phyloP scores from a whole-genome alignment of 2,329 filamentous ascomycete species.

The Microascus cirrosus region DNA sequence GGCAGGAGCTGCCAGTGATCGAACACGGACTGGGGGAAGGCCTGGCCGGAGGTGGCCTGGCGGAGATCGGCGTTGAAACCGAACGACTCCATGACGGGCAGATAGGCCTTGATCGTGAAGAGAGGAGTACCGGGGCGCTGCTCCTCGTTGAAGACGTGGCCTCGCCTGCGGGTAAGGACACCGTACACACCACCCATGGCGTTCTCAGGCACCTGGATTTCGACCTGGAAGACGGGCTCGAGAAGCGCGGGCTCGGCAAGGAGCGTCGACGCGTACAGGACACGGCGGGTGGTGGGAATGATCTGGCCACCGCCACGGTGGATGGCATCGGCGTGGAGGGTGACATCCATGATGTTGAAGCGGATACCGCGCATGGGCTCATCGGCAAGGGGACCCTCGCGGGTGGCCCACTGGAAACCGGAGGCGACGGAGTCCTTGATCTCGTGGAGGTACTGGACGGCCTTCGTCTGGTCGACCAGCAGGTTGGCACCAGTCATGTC shows the following conservation, averaged over 20 bases:
- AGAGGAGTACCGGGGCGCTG: constrained; percentile 97
- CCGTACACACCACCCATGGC: constrained; percentile 99
- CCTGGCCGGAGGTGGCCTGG: constrained; percentile 86
- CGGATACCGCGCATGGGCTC: constrained; percentile 95
- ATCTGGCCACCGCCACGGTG: constrained; percentile 99
- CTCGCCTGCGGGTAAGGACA: constrained; percentile 93
- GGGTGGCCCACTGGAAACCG: constrained; percentile 99
- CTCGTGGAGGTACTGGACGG: constrained; percentile 99
- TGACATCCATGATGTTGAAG: constrained; percentile 99
- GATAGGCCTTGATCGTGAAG: constrained; percentile 96
- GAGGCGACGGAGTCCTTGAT: constrained; percentile 99
- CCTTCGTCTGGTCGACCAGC: constrained; percentile 99
- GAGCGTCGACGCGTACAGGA: constrained; percentile 85
- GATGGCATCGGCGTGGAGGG: constrained; percentile 97
- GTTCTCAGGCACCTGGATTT: constrained; percentile 96
- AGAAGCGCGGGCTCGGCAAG: constrained; percentile 84
- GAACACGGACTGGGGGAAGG: constrained; percentile 98
- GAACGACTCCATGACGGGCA: constrained; percentile 95
- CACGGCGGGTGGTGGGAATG: constrained; percentile 96
- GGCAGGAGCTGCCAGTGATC: constrained; percentile 97
- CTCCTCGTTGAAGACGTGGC: constrained; percentile 98
- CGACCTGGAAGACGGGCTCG: constrained; percentile 97
- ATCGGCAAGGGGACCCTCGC: constrained; percentile 94
- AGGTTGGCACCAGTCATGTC: constrained; percentile 97
- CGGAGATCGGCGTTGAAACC: constrained; percentile 98